Evolutionary conservation across 1,139 yeast genomes (phyloP).

Genomic region (Pichia sp.): DNA sequence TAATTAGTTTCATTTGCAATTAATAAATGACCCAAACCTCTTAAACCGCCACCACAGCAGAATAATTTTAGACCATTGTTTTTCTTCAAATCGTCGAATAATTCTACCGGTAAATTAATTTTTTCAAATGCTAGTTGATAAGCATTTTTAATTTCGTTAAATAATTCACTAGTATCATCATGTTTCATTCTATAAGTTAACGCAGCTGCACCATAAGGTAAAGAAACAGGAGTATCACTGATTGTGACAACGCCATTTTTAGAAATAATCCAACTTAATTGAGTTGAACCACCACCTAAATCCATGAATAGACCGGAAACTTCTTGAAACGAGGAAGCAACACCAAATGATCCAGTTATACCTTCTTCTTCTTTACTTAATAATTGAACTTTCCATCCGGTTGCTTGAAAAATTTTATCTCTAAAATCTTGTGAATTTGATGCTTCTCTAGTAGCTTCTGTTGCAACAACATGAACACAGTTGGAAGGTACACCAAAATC

Average conservation of each 20-base stretch:
- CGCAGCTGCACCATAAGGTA: constrained; percentile 66
- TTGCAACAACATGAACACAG: constrained; percentile 56
- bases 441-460: constrained; percentile 62
- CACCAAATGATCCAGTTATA: constrained; percentile 57
- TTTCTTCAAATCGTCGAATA: constrained; percentile 39
- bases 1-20: constrained; percentile 46
- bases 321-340: constrained; percentile 57
- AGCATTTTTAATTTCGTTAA: constrained; percentile 41
- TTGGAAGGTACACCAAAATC: constrained; percentile 58
- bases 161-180: constrained; percentile 40
- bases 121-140: constrained; percentile 41
- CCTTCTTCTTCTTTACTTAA: constrained; percentile 57
- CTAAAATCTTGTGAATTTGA: constrained; percentile 51
- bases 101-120: constrained; percentile 37
- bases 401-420: constrained; percentile 42
- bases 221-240: constrained; percentile 50
- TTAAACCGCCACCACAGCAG: constrained; percentile 62
- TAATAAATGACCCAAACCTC: constrained; percentile 56
- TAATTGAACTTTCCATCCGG: constrained; percentile 56
- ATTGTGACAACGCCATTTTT: constrained; percentile 45
- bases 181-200: constrained; percentile 44
- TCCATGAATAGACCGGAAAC: constrained; percentile 61
- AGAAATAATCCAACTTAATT: constrained; percentile 57
- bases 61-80: constrained; percentile 54
- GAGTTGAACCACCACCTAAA: constrained; percentile 60